A percentile compares a stretch with the other conserved stretches of the same genome.
These are phyloP conservation scores for Fusarium sp. DNA, from an alignment of 2,329 filamentous ascomycete species.

Conservation along the genomic window DNA sequence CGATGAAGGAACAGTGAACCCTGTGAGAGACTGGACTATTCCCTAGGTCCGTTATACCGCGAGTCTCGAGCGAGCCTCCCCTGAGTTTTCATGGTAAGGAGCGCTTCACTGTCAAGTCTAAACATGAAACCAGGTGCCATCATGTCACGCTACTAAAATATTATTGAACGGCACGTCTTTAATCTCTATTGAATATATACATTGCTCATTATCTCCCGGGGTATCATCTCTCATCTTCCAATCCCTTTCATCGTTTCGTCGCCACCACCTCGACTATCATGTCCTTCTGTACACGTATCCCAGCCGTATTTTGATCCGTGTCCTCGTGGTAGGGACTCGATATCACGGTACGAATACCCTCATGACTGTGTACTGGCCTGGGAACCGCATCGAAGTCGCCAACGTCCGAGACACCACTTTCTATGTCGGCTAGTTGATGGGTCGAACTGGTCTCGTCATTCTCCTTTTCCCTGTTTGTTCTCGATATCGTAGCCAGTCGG, in stretches of 20 bases:
- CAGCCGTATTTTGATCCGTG: background rate
- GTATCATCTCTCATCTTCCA: background rate
- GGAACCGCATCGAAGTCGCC: background rate
- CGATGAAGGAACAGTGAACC: background rate
- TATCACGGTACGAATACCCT: conserved; percentile 22
- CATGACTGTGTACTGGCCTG: background rate
- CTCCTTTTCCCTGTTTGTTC: conserved; percentile 9
- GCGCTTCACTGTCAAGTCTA: background rate
- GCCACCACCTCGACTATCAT: conserved; percentile 21
- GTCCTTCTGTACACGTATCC: conserved; percentile 26
- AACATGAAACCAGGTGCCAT: background rate
- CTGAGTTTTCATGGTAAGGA: background rate
- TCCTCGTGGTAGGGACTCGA: conserved; percentile 8
- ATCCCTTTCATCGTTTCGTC: background rate
- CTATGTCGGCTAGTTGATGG: conserved; percentile 26
- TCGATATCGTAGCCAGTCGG: conserved; percentile 11
- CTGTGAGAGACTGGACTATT: background rate
- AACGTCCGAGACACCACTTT: conserved; percentile 2
- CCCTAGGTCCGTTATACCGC: background rate
- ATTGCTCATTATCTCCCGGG: background rate
- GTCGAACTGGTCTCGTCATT: conserved; percentile 33
- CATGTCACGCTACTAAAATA: background rate
- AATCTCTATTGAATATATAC: background rate
- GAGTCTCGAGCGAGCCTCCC: background rate
- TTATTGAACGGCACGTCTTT: background rate